Evolutionary conservation across 768 basidiomycete genomes (phyloP).

Genomic region (Rhizopogon rudus): DNA sequence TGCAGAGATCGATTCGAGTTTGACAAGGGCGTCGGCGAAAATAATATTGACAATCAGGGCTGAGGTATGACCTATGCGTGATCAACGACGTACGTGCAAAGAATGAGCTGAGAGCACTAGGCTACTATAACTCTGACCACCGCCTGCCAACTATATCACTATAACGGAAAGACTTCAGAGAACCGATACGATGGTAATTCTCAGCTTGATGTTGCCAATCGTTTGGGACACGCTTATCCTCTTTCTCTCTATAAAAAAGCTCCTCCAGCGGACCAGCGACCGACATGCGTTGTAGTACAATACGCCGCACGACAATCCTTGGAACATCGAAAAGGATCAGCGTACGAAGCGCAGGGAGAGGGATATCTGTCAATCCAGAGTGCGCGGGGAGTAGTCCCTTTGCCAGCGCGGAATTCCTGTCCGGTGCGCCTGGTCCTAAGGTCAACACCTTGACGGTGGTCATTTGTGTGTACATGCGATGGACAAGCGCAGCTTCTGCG

Average conservation of each 20-base stretch:
- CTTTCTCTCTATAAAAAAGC: background rate
- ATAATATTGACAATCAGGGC: no score
- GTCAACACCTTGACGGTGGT: background rate
- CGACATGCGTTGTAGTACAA: background rate
- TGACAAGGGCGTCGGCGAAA: no score
- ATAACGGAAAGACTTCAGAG: background rate
- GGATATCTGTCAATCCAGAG: background rate
- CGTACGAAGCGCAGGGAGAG: background rate
- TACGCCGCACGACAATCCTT: background rate
- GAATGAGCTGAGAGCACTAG: background rate
- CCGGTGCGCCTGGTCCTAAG: background rate
- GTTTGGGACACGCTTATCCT: background rate
- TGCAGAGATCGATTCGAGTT: no score
- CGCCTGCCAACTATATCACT: background rate
- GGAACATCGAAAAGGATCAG: background rate
- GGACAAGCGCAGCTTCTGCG: background rate
- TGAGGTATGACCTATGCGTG: no score
- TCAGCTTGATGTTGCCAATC: background rate
- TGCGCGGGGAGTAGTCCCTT: background rate
- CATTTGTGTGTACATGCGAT: background rate
- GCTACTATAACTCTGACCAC: background rate
- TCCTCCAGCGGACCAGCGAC: background rate
- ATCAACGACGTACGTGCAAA: no score
- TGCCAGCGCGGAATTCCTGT: background rate
- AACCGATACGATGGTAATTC: background rate